phyloP scores from a whole-genome alignment of 1,284 basidiomycete genomes.

The Microbotryum intermedium region DNA sequence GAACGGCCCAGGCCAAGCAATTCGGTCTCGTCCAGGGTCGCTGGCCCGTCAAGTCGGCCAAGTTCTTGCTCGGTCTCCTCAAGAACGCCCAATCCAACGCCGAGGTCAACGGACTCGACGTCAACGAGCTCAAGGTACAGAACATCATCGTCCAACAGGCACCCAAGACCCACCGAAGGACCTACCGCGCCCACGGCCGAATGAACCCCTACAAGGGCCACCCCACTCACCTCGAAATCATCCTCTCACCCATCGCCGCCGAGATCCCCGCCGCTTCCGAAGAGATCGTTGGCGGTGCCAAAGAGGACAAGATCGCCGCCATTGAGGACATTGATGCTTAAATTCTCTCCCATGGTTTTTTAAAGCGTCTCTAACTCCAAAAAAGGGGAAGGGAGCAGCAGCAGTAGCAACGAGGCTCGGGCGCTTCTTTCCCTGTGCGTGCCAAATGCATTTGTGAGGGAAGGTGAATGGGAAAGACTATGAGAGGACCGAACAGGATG shows the following conservation, averaged over 20 bases:
- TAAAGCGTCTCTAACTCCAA: no score
- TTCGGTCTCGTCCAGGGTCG: slow-evolving; percentile 52
- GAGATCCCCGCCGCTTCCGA: slow-evolving; percentile 55
- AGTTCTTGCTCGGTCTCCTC: slow-evolving; percentile 85
- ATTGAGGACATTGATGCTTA: no score
- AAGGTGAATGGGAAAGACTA: no score
- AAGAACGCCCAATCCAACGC: slow-evolving; percentile 99
- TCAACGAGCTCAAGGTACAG: slow-evolving; percentile 85
- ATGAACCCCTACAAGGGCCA: slow-evolving; percentile 58
- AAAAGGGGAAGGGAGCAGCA: no score
- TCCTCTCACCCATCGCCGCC: slow-evolving; percentile 65
- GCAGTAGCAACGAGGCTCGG: no score
- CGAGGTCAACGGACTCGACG: slow-evolving; percentile 90
- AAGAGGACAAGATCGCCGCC: no score
- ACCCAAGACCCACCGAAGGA: slow-evolving; percentile 98
- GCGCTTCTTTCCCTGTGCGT: no score
- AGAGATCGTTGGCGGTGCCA: no score
- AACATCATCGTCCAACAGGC: slow-evolving; percentile 98
- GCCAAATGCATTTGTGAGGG: no score
- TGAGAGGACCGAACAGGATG: no score
- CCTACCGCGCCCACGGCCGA: slow-evolving; percentile 96
- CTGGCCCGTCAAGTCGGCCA: slow-evolving; percentile 97
- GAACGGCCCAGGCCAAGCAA: slow-evolving; percentile 89
- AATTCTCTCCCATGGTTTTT: no score
- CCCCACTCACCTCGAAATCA: slow-evolving; percentile 92